Evolutionary conservation across 2,329 filamentous ascomycete genomes (phyloP), one percentile per base, ranked within the genome.

Genomic region (Trichoderma sp.): DNA sequence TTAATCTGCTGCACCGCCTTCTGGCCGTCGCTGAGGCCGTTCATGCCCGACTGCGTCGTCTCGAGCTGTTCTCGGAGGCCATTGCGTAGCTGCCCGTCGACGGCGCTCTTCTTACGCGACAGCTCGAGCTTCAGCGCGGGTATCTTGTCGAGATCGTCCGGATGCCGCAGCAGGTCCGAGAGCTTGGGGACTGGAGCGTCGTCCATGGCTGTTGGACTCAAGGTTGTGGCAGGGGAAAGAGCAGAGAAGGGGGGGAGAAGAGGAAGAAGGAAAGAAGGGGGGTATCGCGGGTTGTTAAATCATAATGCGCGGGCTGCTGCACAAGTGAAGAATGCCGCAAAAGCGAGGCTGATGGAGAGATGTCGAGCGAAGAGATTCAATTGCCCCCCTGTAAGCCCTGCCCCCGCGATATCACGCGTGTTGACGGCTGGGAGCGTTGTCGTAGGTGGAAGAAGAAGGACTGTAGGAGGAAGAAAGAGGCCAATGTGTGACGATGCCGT

Each of bases 101-200:
- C 88, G 64, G 91, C 91, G 34, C 87, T 86, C 81, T 99, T 99
- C 81, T 97, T 98, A 74, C 95, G 92, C 71, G 88, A 87, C 80
- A 98, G 97, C 77, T 99, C 95, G 70, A 90, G 86, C 80, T 96
- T 97, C 74, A 99, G 84, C 54, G 88, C 88, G 60, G 89, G 83
- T 73, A 99, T 94, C 83, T 97, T 98, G 81, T 99, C 95, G 71
- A 99, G 88, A 79, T 99, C 95, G 76, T 99, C 95, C 3, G 95
- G 92, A 75, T 97, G 93, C 73, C 93, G 92, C 71, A 99, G 88
- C 68, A 98, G 87, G 82, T 98, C 94, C 70, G 93, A 88, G 76
- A 99, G 88, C 82, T 93, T 93, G 76, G 91, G 87, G 54, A 86
- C 85, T 66, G 86, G 85, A 71, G 88, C 85, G 81, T 86, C 90